Base-by-base conservation (phyloP, 495 filamentous ascomycete genomes). In the Hypomontagnella monticulosa region DNA sequence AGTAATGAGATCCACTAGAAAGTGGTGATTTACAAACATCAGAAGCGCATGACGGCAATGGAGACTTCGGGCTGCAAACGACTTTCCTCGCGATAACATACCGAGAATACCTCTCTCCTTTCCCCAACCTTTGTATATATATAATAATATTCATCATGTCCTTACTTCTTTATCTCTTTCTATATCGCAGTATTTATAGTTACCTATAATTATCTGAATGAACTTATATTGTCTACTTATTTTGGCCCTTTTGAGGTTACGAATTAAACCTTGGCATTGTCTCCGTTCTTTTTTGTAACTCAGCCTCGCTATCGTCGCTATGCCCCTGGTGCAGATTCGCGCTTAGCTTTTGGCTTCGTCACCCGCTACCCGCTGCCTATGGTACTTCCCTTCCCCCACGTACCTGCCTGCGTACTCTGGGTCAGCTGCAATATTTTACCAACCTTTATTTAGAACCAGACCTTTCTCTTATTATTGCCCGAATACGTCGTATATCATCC, bases 11-110 rank as follows among this genome's bases (percentile, higher is more conserved):
- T n/a, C 38, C 12, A 43, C 40, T 15, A 16, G 11, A 14, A 40
- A 19, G 8, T 52, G 11, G 34, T 34, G 32, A 33, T 12, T 27
- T 23, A 43, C 50, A 67, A 57, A 57, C 38, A 63, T 47, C 52
- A 47, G 48, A 49, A 41, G 52, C 57, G 57, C 57, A 62, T 67
- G 64, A 67, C 58, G 58, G 58, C 64, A 67, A 57, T 61, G 23
- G 64, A 61, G 56, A 61, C 44, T 48, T 48, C 18, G 20, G 37
- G 16, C 23, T 27, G 8, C 18, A 32, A 3, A 14, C 30, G n/a
- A 53, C 19, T 52, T 19, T 6, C 36, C 51, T 60, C 32, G 42
- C 27, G 57, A 53, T 52, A 53, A 36, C 43, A 32, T 2, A 19
- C 16, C 36, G 14, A 49, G 34, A 36, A n/a, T 18, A 50, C 32